phyloP scores from a whole-genome alignment of 2,329 filamentous ascomycete genomes.

The Clonostachys byssicola region DNA sequence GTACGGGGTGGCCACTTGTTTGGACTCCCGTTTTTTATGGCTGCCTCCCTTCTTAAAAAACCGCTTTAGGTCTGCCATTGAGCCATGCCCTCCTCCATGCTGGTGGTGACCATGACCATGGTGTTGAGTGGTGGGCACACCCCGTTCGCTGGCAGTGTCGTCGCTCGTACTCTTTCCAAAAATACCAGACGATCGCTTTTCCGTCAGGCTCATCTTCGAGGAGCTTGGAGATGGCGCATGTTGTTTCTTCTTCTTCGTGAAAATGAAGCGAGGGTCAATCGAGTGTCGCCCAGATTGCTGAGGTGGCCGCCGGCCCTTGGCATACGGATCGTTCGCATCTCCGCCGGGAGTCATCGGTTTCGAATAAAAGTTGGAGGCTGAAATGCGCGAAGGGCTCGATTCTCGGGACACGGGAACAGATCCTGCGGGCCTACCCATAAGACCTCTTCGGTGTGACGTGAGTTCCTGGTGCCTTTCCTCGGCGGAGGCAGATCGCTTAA shows the following conservation, averaged over 20 bases:
- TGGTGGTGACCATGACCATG: slow-evolving; percentile 6
- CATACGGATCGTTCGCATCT: slow-evolving; percentile 80
- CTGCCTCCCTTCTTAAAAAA: slow-evolving; percentile 82
- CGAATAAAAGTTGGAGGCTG: slow-evolving; percentile 61
- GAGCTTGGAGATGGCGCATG: slow-evolving; percentile 50
- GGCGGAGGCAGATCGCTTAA: slow-evolving; percentile 24
- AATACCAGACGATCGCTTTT: slow-evolving; percentile 47
- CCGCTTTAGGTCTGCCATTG: slow-evolving; percentile 93
- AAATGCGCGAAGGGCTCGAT: slow-evolving; percentile 58
- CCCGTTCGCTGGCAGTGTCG: slow-evolving; percentile 16
- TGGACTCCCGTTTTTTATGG: slow-evolving; percentile 60
- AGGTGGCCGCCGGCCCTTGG: slow-evolving; percentile 72
- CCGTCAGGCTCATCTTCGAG: slow-evolving; percentile 46
- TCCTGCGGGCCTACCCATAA: slow-evolving; percentile 47
- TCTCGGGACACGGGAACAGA: slow-evolving; percentile 58
- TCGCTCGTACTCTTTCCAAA: slow-evolving; percentile 23
- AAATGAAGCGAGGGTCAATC: slow-evolving; percentile 81
- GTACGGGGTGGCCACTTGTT: slow-evolving; percentile 46
- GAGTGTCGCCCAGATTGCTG: slow-evolving; percentile 56
- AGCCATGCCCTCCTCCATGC: slow-evolving; percentile 48
- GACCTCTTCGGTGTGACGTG: slow-evolving; percentile 44
- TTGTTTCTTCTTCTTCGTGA: slow-evolving; percentile 69
- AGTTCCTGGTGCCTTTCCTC: slow-evolving; percentile 25
- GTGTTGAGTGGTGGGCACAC: slow-evolving; percentile 12
- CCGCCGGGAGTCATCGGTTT: slow-evolving; percentile 76